Evolutionary conservation across 1,284 basidiomycete genomes (phyloP).

Genomic region (Papiliotrema flavescens): DNA sequence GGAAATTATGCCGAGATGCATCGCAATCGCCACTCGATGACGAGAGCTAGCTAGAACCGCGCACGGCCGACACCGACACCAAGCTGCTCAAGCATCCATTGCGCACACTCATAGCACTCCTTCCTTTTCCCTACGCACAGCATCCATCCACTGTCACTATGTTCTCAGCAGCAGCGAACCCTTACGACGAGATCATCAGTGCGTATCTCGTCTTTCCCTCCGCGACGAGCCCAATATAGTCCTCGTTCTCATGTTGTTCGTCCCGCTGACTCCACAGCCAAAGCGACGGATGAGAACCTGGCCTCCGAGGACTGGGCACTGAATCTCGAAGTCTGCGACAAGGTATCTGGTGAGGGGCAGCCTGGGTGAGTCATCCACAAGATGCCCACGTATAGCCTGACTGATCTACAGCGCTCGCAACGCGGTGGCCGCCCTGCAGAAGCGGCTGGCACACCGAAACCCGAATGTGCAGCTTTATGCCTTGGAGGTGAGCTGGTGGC

Average conservation of each 20-base stretch:
- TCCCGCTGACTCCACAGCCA: constrained; percentile 54
- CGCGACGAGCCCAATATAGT: not conserved
- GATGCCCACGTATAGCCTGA: too few relatives aligned
- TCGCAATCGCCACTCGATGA: too few relatives aligned
- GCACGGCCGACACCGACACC: too few relatives aligned
- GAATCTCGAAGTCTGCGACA: constrained; percentile 93
- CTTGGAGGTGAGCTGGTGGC: constrained; percentile 57
- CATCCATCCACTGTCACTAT: constrained; percentile 23
- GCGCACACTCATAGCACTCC: too few relatives aligned
- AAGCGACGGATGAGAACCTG: constrained; percentile 92
- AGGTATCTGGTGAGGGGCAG: constrained; percentile 82
- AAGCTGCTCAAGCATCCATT: too few relatives aligned
- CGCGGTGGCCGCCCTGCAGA: constrained; percentile 79
- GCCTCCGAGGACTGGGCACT: constrained; percentile 95
- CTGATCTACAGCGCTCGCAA: constrained; percentile 66
- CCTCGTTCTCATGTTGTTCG: not conserved
- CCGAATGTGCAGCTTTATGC: constrained; percentile 96
- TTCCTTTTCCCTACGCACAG: too few relatives aligned
- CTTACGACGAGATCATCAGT: constrained; percentile 94
- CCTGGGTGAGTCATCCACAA: constrained; percentile 59
- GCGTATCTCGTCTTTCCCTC: constrained; percentile 43
- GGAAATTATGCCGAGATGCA: too few relatives aligned
- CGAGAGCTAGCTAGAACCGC: too few relatives aligned
- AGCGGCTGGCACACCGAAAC: constrained; percentile 87
- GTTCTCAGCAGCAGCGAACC: constrained; percentile 57